Evolutionary conservation across 306 rosid genomes (phyloP).

Genomic region (cucumber (Cucumis sativus)): DNA sequence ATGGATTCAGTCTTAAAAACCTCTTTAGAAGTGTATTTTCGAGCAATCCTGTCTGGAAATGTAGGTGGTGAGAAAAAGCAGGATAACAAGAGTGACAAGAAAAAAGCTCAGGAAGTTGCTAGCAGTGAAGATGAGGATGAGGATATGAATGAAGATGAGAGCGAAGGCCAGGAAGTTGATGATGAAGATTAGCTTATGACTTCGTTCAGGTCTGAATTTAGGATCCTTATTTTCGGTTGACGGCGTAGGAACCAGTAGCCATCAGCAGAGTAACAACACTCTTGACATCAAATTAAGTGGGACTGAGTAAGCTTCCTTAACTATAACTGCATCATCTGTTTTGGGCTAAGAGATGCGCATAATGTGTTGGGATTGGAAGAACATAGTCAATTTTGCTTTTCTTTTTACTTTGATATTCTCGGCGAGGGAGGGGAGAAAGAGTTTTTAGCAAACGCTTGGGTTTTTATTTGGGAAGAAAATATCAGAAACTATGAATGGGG

Average conservation of each 20-base stretch:
- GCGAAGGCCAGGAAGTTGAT: slow-evolving; percentile 17
- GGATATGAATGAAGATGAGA: slow-evolving; percentile 1
- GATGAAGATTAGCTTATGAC: not conserved
- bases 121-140: slow-evolving; percentile 16
- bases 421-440: not conserved
- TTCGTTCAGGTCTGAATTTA: not conserved
- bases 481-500: not conserved
- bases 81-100: slow-evolving; percentile 2
- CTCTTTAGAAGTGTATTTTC: not conserved
- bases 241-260: not conserved
- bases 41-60: slow-evolving; percentile 20
- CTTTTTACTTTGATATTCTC: not conserved
- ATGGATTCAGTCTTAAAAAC: not conserved
- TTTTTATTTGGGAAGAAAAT: not conserved
- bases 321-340: not conserved
- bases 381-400: not conserved
- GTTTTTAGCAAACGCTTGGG: not conserved
- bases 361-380: not conserved
- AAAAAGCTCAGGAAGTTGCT: slow-evolving; percentile 8
- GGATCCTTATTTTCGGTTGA: not conserved
- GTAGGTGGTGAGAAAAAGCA: slow-evolving; percentile 32
- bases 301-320: not conserved
- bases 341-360: not conserved
- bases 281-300: not conserved
- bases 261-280: not conserved